Base-by-base conservation (phyloP, 2,329 filamentous ascomycete species). In the Zopfia rhizophila region DNA sequence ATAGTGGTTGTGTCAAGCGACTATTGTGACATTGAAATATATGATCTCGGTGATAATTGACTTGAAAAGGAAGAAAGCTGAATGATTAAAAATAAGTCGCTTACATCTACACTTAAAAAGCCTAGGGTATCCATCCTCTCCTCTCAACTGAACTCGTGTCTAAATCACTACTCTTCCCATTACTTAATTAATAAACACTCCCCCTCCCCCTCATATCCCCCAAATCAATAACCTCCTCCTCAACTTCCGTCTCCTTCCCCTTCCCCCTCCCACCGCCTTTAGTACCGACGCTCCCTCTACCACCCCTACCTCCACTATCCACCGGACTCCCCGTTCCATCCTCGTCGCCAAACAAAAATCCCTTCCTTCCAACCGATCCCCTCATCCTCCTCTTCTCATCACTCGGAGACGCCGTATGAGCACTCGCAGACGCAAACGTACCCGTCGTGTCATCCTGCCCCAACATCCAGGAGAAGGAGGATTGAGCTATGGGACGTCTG, bases 381-480 rank as follows among this genome's bases (percentile, higher is more conserved):
- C 66, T 65, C 55, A 64, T 29, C 22, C 23, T 63, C 19, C 68
- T 49, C 55, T 67, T 69, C 38, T 71, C 68, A 32, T 71, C 67
- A 1, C 66, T 61, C 7, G 67, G 60, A 41, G 70, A 68, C 0
- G 65, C 63, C 0, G 62, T 64, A 28, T 70, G 69, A 19, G 65
- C 66, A 2, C 65, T 51, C 10, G 66, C 61, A 0, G 68, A 63
- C 7, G 66, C 67, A 29, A 73, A 72, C 30, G 65, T 61, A 25
- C 38, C 14, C 19, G 35, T 45, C 32, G 3, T 55, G 7, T 62
- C 64, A n/a, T 70, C 70, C 25, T 70, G 64, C 12, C 67, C 68
- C 4, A 91, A 77, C 87, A 91, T 91, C 86, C 87, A 91, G 1
- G 88, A 86, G 67, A 90, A 91, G 3, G 86, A 88, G 6, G 88